Conservation (phyloP, 1,284 basidiomycete genomes). For the Inonotus obliquus region DNA sequence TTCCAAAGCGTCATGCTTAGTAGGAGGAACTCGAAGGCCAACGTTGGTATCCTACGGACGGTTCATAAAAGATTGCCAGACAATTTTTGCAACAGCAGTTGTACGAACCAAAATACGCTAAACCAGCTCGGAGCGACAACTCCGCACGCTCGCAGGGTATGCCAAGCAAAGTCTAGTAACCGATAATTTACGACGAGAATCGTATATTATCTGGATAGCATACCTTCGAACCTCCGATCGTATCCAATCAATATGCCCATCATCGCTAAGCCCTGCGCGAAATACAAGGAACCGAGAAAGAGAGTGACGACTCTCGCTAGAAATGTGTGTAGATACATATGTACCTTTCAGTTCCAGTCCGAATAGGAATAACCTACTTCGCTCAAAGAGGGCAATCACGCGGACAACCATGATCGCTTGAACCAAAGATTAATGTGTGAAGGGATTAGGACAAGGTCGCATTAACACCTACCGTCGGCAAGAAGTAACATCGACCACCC, state of each 20-base stretch:
- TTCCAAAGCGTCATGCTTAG: neutral
- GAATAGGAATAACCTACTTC: neutral
- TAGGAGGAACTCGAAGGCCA: slow-evolving; percentile 1
- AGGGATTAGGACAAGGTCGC: neutral
- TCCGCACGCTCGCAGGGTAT: neutral
- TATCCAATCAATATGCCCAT: neutral
- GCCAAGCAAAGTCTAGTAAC: neutral
- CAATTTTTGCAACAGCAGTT: neutral
- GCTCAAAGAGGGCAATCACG: slow-evolving; percentile 1
- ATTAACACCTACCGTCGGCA: neutral
- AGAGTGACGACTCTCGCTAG: neutral
- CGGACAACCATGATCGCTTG: slow-evolving; percentile 1
- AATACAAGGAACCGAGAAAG: neutral
- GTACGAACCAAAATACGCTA: neutral
- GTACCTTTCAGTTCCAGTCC: neutral
- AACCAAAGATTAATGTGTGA: neutral
- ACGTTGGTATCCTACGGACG: neutral
- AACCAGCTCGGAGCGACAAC: neutral
- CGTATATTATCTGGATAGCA: neutral
- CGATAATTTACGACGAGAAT: neutral
- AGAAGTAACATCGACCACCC: slow-evolving; percentile 1
- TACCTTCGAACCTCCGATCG: neutral
- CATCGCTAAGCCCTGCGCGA: neutral
- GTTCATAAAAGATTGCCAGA: neutral
- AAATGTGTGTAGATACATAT: neutral